Evolutionary conservation across 192 early-diverging fungal species (phyloP), one percentile per base, ranked within the genome.

Genomic region (Coemansia asiatica): DNA sequence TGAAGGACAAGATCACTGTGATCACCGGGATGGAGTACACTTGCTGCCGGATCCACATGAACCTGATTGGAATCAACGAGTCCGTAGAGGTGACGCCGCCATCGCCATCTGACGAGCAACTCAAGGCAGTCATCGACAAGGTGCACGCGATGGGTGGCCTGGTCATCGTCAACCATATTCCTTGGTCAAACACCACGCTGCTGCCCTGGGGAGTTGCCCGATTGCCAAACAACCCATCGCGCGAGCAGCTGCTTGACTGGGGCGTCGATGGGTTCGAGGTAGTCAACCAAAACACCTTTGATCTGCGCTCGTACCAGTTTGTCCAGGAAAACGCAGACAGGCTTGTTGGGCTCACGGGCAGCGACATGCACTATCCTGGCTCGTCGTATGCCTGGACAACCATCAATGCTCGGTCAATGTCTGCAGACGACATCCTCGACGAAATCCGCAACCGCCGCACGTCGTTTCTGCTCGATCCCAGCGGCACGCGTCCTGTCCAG

Each of bases 141-240:
- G 78, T 81, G 13, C 90, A 91, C 72, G 75, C 72, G 29, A 51
- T 90, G 23, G 90, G 90, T 36, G 90, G 90, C 0, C 56, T 91
- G 25, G 90, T 87, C 0, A 87, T 90, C 56, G 87, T 90, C 9
- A 91, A 91, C 74, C 90, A 91, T 66, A 89, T 91, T 49, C 90
- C 90, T 0, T 91, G 90, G 90, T 87, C 86, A 56, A 90, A 88
- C 69, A 74, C 80, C 4, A 90, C 86, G 51, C 78, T 84, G 57
- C 71, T 75, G 58, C 81, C 82, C 22, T 87, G 87, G 72, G 57
- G 85, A 36, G 54, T 75, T 6, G 74, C 86, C 19, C 83, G 86
- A 7, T 72, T 92, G 57, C 88, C 84, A 13, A 68, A 85, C 44
- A 86, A 90, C 48, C 89, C 88, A 19, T 81, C 85, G 6, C 69